Evolutionary conservation across 768 basidiomycete species (phyloP).

Genomic region (Cubamyces sp.): DNA sequence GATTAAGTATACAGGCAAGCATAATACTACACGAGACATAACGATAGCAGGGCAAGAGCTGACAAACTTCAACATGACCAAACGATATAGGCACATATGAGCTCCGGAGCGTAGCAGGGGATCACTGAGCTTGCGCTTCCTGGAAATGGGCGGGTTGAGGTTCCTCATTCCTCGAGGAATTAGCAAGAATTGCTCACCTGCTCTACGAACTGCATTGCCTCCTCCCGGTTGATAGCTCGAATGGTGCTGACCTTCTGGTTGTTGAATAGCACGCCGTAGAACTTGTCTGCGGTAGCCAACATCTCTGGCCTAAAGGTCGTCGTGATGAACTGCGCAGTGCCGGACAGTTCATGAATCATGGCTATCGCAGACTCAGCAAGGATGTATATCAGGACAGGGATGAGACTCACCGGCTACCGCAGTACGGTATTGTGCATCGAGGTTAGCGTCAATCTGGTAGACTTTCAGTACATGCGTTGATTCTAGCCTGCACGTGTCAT

Average conservation of each 20-base stretch:
- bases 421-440: conserved; percentile 97
- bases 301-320: conserved; percentile 99
- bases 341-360: conserved; percentile 92
- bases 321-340: conserved; percentile 93
- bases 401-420: conserved; percentile 83
- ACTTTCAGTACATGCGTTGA: not conserved
- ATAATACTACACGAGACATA: conserved; percentile 14
- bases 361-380: conserved; percentile 43
- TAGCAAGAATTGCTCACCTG: conserved; percentile 50
- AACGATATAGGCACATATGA: not conserved
- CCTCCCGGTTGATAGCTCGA: conserved; percentile 81
- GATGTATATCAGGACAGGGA: not conserved
- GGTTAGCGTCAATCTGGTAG: conserved; percentile 88
- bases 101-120: not conserved
- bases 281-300: conserved; percentile 93
- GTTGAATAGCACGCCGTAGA: conserved; percentile 96
- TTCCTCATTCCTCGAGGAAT: not conserved
- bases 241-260: conserved; percentile 95
- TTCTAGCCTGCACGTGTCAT: conserved; percentile 2
- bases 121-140: conserved; percentile 55
- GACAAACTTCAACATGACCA: not conserved
- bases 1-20: not conserved
- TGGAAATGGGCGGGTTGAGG: conserved; percentile 22
- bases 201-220: conserved; percentile 95
- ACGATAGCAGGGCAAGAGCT: conserved; percentile 21